Conservation (phyloP, 345 rosid species). For the Dipteronia dyeriana region DNA sequence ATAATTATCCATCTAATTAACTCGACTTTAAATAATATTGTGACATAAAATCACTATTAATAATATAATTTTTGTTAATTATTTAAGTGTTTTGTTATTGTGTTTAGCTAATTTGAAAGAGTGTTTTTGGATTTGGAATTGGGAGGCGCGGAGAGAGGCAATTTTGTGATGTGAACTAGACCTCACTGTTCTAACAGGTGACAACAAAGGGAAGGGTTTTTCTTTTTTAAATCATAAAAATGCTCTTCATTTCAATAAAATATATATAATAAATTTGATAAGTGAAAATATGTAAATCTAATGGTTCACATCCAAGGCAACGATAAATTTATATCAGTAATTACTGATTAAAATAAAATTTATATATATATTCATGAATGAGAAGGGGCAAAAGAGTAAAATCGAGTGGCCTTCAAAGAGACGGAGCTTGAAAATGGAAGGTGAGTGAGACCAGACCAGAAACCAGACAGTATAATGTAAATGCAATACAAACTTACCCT, state of each 20-base stretch:
- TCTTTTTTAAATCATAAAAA: neutral
- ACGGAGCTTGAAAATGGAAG: conserved; percentile 25
- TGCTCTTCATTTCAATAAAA: neutral
- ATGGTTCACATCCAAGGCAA: no score
- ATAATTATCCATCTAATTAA: no score
- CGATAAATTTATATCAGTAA: no score
- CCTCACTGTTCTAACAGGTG: conserved; percentile 20
- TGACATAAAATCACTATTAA: no score
- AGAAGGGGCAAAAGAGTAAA: conserved; percentile 2
- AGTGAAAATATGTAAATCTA: no score
- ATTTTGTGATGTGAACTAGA: conserved; percentile 14
- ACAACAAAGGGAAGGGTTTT: conserved; percentile 10
- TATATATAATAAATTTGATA: no score
- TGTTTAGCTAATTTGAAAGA: no score
- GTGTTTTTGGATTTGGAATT: no score
- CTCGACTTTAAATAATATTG: neutral
- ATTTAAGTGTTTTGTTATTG: no score
- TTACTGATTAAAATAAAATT: no score
- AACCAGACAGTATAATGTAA: conserved; percentile 1
- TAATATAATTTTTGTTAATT: neutral
- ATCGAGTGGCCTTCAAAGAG: neutral
- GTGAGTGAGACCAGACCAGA: conserved; percentile 26
- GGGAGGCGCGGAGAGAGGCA: neutral
- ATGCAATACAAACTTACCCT: neutral
- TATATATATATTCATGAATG: no score